A percentile compares a stretch with the other conserved stretches of the same genome.
Conservation (phyloP, 2,329 filamentous ascomycete species). For the Alternaria alternata region DNA sequence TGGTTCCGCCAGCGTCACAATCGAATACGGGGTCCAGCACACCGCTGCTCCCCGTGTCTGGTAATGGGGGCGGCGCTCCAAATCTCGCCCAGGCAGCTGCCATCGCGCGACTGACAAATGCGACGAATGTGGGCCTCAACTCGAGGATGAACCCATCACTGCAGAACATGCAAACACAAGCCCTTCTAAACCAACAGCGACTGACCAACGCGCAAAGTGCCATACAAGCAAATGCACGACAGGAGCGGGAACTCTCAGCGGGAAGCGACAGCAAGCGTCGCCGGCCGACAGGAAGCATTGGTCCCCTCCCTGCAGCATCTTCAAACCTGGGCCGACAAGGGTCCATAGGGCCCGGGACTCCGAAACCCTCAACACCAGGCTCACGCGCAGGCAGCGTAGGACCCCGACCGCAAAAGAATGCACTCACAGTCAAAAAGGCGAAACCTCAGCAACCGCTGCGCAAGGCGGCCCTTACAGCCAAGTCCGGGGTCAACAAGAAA, state of each 20-base stretch:
- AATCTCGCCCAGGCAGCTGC: constrained; percentile 60
- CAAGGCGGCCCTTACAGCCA: constrained; percentile 47
- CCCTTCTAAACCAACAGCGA: constrained; percentile 48
- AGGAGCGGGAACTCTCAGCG: constrained; percentile 63
- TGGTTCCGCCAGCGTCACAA: constrained; percentile 58
- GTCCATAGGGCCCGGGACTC: constrained; percentile 69
- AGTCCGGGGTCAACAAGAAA: constrained; percentile 49
- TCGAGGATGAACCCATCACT: constrained; percentile 41
- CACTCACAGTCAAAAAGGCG: constrained; percentile 61
- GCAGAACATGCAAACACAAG: constrained; percentile 50
- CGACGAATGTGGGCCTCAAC: constrained; percentile 46
- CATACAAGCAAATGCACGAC: constrained; percentile 44
- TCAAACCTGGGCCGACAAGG: constrained; percentile 67
- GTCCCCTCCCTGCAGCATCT: constrained; percentile 60
- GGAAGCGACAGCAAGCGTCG: constrained; percentile 67
- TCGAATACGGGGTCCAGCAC: constrained; percentile 56
- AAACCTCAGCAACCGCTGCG: constrained; percentile 61
- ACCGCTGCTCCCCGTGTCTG: constrained; percentile 64
- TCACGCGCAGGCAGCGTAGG: constrained; percentile 68
- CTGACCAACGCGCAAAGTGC: constrained; percentile 46
- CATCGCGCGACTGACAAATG: constrained; percentile 52
- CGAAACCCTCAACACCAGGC: constrained; percentile 63
- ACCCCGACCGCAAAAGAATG: constrained; percentile 59
- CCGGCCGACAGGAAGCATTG: constrained; percentile 62
- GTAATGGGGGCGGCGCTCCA: constrained; percentile 63